Base-by-base conservation (phyloP, 2,329 filamentous ascomycete genomes). In the Trichoderma arundinaceum region DNA sequence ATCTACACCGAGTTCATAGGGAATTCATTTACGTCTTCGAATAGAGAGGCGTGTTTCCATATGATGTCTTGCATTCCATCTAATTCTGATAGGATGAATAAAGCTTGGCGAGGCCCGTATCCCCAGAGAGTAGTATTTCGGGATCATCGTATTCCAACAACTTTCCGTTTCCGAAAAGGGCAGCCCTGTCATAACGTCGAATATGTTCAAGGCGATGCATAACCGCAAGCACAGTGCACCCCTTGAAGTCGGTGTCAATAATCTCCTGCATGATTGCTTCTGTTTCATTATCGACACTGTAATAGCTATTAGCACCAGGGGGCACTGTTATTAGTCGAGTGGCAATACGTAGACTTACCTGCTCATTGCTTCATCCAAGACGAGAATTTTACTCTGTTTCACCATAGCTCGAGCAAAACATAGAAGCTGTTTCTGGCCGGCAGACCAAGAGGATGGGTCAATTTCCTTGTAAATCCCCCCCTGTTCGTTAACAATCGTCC, bases 141-240 rank as follows among this genome's bases (percentile, higher is more conserved):
- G 68, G 68, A 41, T 43, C 58, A 8, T 58, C 64, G 49, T 38
- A 68, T 61, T 69, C 68, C 22, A 68, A 19, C 10, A 69, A 12
- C 17, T 51, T 46, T 4, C 68, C 68, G 3, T 83, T 85, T 72
- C 90, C 88, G 19, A 91, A 80, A 2, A 83, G 77, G n/a, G 88
- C 79, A 4, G 82, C 77, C 35, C 77, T 72, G 43, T 73, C 73
- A 64, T 86, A 79, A 3, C 77, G 76, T 72, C 73, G 60, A 46
- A 68, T 63, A 8, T 66, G 57, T n/a, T 74, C 72, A 0, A 82
- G 69, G 58, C 75, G 74, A 65, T 81, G 79, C 4, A 75, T 77
- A 15, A 81, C 73, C 0, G 77, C 73, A 17, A 81, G 74, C 15
- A 90, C 81, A 0, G 88, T 90, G 67, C 84, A 83, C 0, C 72